A percentile compares a stretch with the other conserved stretches of the same genome.
phyloP scores from a whole-genome alignment of 2,329 filamentous ascomycete genomes.

The Nannizziopsis barbatae region DNA sequence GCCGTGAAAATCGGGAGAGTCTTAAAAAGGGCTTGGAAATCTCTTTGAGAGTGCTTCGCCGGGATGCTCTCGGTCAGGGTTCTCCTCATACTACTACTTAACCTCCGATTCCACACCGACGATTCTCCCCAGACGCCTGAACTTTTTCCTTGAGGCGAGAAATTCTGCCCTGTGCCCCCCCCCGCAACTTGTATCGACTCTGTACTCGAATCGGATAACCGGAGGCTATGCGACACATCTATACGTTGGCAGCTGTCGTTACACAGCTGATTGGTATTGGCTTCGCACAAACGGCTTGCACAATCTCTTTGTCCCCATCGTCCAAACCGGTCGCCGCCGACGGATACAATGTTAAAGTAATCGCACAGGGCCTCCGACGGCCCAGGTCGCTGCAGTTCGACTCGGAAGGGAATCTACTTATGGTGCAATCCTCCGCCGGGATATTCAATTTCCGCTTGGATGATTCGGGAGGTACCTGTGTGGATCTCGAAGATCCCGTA shows the following conservation, averaged over 20 bases:
- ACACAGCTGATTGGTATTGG: neutral
- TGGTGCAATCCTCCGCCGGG: constrained; percentile 33
- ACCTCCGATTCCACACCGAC: neutral
- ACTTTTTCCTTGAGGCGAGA: too few species aligned
- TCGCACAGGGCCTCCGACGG: constrained; percentile 5
- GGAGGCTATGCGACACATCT: constrained; percentile 4
- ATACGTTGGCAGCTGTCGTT: neutral
- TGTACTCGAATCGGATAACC: neutral
- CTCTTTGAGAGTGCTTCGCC: too few species aligned
- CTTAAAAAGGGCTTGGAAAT: too few species aligned
- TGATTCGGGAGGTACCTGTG: constrained; percentile 21
- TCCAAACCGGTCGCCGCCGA: constrained; percentile 9
- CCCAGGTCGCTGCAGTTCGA: constrained; percentile 42
- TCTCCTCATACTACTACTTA: neutral
- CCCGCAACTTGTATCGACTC: neutral
- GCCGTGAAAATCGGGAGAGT: too few species aligned
- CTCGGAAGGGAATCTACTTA: constrained; percentile 37
- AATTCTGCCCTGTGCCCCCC: too few species aligned
- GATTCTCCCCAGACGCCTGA: neutral
- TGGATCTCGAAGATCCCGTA: constrained; percentile 5
- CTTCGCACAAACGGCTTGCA: constrained; percentile 7
- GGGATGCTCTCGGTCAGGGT: too few species aligned
- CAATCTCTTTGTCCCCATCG: constrained; percentile 1
- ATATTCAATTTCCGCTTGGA: constrained; percentile 32
- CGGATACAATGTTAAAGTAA: constrained; percentile 6